Percentiles rank a stretch among this genome's conserved stretches.
Evolutionary conservation across 1,284 basidiomycete genomes (phyloP).

Genomic region (Mycena citricolor): DNA sequence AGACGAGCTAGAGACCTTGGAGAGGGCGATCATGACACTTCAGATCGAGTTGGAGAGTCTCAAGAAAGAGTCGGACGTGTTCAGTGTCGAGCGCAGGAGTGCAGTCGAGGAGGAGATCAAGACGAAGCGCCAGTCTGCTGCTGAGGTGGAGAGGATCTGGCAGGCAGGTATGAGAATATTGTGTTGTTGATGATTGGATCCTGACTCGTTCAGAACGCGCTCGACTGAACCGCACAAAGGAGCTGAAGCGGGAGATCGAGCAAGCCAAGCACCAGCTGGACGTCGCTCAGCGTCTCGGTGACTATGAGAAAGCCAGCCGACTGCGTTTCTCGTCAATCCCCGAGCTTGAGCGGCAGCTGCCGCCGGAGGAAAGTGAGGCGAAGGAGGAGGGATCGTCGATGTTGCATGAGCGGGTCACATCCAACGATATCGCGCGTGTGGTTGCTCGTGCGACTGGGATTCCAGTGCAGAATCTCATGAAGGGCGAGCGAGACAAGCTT

Average conservation of each 20-base stretch:
- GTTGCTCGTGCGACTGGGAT: constrained; percentile 91
- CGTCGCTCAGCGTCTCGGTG: constrained; percentile 82
- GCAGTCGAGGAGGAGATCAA: constrained; percentile 68
- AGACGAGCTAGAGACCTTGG: constrained; percentile 79
- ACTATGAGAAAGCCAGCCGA: constrained; percentile 80
- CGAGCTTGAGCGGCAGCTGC: constrained; percentile 74
- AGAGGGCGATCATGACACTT: constrained; percentile 82
- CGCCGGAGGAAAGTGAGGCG: constrained; percentile 36
- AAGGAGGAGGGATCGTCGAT: constrained; percentile 56
- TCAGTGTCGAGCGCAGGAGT: constrained; percentile 70
- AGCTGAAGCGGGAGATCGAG: constrained; percentile 79
- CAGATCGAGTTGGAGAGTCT: constrained; percentile 91
- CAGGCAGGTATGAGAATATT: constrained; percentile 58
- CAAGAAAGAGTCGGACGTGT: constrained; percentile 84
- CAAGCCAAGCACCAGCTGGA: constrained; percentile 86
- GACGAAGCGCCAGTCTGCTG: constrained; percentile 61
- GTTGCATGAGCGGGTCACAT: constrained; percentile 86
- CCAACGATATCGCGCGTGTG: constrained; percentile 85
- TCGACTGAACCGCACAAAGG: constrained; percentile 76
- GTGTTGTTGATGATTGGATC: neutral
- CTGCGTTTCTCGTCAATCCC: constrained; percentile 87
- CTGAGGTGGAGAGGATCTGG: constrained; percentile 70
- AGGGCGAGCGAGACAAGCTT: constrained; percentile 87
- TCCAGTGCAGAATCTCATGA: constrained; percentile 84
- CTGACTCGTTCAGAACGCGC: constrained; percentile 65